Base-by-base conservation (phyloP, 331 rosid species). In the Pyrus hybrid region DNA sequence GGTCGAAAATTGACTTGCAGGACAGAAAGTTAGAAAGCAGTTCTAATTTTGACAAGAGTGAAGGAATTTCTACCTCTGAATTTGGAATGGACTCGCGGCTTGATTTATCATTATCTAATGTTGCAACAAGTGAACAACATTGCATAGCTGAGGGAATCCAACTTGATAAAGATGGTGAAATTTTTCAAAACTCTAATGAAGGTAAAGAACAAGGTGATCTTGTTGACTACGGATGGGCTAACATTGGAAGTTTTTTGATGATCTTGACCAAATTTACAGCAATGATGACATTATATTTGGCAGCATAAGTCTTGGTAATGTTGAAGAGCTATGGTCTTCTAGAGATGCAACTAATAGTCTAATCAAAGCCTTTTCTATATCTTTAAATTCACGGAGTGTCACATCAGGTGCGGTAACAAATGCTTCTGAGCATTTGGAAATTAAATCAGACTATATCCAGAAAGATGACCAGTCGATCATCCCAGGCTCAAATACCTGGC, bases 171-270 rank as follows among this genome's bases (percentile, higher is more conserved):
- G 96, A 82, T 73, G 86, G 79, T 57, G 86, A 85, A 73, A 70
- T 66, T 75, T 87, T 82, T 70, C 88, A 71, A 87, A 83, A 72
- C 67, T 79, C 81, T 20, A 56, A 83, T 28, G 92, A 88, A 79
- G 91, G 82, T 76, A 82, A 83, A 85, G 99, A 86, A 80, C 93
- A 89, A 74, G 87, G 86, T 68, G 93, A 91, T 79, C 88, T 92
- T 82, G 86, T 81, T 81, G 97, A 92, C 84, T 95, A 83, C 76
- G 89, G 84, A 78, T 95, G 99, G 97, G 96, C 83, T 51, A 92
- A 80, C 74, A 89, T 95, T 70, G 99, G 97, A 87, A 89, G 97
- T 86, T n/a, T n/a, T 95, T 95, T 81, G 97, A 92, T 77, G 97
- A 95, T 83, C 91, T 95, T 80, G 99, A 90, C 79, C 86, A 73